phyloP scores from a whole-genome alignment of 345 rosid species.

The Laguncularia racemosa region DNA sequence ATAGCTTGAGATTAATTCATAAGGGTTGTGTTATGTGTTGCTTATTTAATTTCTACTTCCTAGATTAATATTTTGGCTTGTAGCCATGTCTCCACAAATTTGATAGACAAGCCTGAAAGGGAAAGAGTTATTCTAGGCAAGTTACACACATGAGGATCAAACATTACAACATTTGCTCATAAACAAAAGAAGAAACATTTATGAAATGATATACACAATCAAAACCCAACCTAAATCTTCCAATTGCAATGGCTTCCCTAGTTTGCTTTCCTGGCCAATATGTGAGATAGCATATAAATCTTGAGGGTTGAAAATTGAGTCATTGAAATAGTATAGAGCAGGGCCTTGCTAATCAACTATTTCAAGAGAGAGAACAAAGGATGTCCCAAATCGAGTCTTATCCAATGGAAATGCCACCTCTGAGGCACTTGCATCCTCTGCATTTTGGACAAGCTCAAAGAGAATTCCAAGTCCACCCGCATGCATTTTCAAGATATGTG shows the following conservation, averaged over 20 bases:
- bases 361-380: slow-evolving; percentile 94
- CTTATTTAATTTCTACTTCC: no score
- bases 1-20: no score
- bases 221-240: slow-evolving; percentile 93
- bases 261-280: slow-evolving; percentile 95
- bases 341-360: slow-evolving; percentile 99
- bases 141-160: slow-evolving; percentile 92
- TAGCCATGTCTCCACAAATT: slow-evolving; percentile 76
- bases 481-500: slow-evolving; percentile 95
- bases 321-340: slow-evolving; percentile 88
- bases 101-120: slow-evolving; percentile 89
- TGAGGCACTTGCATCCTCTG: slow-evolving; percentile 97
- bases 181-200: slow-evolving; percentile 82
- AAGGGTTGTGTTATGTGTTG: no score
- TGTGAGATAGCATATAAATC: slow-evolving; percentile 96
- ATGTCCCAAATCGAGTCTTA: slow-evolving; percentile 88
- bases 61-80: no score
- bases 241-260: slow-evolving; percentile 92
- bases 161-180: slow-evolving; percentile 91
- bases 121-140: slow-evolving; percentile 94
- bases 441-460: slow-evolving; percentile 90
- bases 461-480: slow-evolving; percentile 97
- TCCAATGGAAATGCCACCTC: slow-evolving; percentile 85
- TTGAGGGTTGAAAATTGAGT: slow-evolving; percentile 85
- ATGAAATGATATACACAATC: slow-evolving; percentile 97